These are phyloP conservation scores for Letharia lupina DNA, from an alignment of 495 filamentous ascomycete species.

Conservation along the genomic window DNA sequence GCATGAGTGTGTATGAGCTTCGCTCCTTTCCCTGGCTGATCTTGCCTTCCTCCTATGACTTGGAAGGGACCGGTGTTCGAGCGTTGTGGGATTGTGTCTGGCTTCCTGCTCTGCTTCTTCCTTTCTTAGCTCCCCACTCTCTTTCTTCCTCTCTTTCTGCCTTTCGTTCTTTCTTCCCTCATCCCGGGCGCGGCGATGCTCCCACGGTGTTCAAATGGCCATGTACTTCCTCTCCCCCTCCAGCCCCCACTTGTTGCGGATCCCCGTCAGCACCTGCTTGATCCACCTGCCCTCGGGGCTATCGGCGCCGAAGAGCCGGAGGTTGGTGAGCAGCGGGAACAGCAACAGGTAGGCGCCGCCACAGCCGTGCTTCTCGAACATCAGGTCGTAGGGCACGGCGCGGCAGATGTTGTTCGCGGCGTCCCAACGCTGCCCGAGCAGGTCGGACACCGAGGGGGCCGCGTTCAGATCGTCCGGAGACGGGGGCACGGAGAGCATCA, in stretches of 20 bases:
- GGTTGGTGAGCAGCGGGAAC: constrained; percentile 9
- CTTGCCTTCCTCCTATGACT: too few species aligned
- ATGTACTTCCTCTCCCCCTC: constrained; percentile 2
- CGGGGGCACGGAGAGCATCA: background rate
- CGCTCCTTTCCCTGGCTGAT: too few species aligned
- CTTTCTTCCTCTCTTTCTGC: too few species aligned
- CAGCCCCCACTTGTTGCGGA: constrained; percentile 8
- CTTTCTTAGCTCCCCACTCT: too few species aligned
- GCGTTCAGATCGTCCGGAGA: background rate
- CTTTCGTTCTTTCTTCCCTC: too few species aligned
- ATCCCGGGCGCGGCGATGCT: too few species aligned
- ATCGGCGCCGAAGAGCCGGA: background rate
- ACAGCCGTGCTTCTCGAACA: constrained; percentile 15
- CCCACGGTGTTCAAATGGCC: background rate
- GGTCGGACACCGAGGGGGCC: background rate
- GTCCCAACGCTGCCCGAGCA: background rate
- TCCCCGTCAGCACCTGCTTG: constrained; percentile 5
- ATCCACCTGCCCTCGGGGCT: constrained; percentile 10
- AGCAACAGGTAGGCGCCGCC: constrained; percentile 10
- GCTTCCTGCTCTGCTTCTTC: too few species aligned
- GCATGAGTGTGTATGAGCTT: too few species aligned
- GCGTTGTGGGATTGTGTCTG: too few species aligned
- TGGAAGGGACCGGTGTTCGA: too few species aligned
- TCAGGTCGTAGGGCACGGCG: constrained; percentile 13
- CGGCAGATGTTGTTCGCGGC: constrained; percentile 14